phyloP scores from a whole-genome alignment of 331 rosid species.

The Malus hybrid region DNA sequence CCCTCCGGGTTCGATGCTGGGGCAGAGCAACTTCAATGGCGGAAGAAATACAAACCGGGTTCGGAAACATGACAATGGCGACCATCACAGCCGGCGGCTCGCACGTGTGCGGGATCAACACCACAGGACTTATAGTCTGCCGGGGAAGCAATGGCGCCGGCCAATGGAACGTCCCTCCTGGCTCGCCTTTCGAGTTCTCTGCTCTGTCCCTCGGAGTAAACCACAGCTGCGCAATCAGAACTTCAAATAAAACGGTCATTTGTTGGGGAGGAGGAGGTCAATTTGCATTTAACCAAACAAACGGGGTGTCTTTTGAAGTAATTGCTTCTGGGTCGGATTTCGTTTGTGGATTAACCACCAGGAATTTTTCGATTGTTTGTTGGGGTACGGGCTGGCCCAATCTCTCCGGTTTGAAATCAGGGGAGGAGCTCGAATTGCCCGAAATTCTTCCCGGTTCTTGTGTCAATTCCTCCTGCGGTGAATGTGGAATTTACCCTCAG shows the following conservation, averaged over 20 bases:
- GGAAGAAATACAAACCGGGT: slow-evolving; percentile 25
- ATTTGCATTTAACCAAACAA: slow-evolving; percentile 23
- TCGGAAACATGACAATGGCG: slow-evolving; percentile 46
- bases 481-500: slow-evolving; percentile 47
- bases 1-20: slow-evolving; percentile 53
- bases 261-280: slow-evolving; percentile 81
- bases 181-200: slow-evolving; percentile 29
- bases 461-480: slow-evolving; percentile 46
- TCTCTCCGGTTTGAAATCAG: slow-evolving; percentile 13
- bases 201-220: slow-evolving; percentile 60
- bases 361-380: slow-evolving; percentile 57
- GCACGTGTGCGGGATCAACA: slow-evolving; percentile 73
- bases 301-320: slow-evolving; percentile 39
- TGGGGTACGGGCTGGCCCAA: slow-evolving; percentile 85
- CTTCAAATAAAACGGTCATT: slow-evolving; percentile 44
- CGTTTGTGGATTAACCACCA: slow-evolving; percentile 57
- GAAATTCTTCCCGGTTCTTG: slow-evolving; percentile 88
- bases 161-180: slow-evolving; percentile 50
- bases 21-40: slow-evolving; percentile 30
- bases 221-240: slow-evolving; percentile 66
- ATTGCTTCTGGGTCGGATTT: slow-evolving; percentile 62
- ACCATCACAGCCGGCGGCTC: slow-evolving; percentile 57
- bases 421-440: slow-evolving; percentile 33
- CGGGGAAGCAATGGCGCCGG: slow-evolving; percentile 57
- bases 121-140: slow-evolving; percentile 51